Evolutionary conservation across 257 asterid genomes (phyloP), one percentile per base, ranked within the genome.

Genomic region (Penstemon davidsonii): DNA sequence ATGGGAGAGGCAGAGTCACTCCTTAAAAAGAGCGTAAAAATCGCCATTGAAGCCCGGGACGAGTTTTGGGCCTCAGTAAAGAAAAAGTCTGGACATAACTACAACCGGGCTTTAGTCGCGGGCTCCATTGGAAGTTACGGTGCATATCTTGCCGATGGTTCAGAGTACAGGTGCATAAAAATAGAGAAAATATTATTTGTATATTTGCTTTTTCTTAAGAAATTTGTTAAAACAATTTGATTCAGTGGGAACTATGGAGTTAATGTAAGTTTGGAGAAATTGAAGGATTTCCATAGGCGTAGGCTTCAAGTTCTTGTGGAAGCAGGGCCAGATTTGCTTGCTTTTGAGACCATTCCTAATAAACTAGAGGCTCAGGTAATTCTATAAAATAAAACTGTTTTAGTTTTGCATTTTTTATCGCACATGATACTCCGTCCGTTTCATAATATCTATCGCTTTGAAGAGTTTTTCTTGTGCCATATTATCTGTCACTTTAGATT

Each of bases 71-170:
- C 78, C 33, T 77, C 80, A 0, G 66, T 43, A 36, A 74, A 73
- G 75, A 44, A 62, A 66, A 80, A 69, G 60, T 49, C 78, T 5
- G 80, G 73, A 39, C 74, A 84, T 44, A 74, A 55, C 36, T 76
- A 81, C 73, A 83, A 80, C 73, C 70, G 84, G 82, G 94, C 95
- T 58, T 70, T 88, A 4, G 89, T 90, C 68, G 97, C 96, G 39
- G 96, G 96, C 64, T 90, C 97, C 36, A 81, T 90, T 60, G 97
- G 97, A 73, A 88, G 97, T 82, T 90, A 86, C 60, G 97, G 97
- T 62, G 96, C 96, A 7, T 90, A 83, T 77, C 94, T 90, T 69
- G 92, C 96, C 0, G 92, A 90, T 83, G 97, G 97, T n/a, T 90
- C 97, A n/a, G 96, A 90, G 64, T 90, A 88, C 86, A 84, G 90